Percentiles rank a stretch among this genome's conserved stretches.
These are phyloP conservation scores for Mycena latifolia DNA, from an alignment of 768 basidiomycete species.

Conservation along the genomic window DNA sequence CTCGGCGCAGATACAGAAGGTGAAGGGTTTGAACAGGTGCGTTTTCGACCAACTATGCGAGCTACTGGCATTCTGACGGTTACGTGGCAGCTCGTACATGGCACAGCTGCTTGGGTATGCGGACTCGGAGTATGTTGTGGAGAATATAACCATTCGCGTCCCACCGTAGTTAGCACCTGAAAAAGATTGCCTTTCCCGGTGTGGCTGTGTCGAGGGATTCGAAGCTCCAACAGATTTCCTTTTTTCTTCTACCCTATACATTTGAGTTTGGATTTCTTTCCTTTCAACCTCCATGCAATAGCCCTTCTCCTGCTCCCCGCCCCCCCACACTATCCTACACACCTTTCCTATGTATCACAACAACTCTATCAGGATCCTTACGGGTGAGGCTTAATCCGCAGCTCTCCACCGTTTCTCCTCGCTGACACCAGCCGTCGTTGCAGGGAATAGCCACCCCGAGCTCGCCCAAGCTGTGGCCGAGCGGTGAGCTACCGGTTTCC, in stretches of 20 bases:
- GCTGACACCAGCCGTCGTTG: conserved; percentile 6
- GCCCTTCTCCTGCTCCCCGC: conserved; percentile 27
- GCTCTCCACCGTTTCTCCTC: neutral
- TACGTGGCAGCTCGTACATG: conserved; percentile 75
- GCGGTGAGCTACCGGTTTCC: conserved; percentile 84
- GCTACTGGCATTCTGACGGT: conserved; percentile 16
- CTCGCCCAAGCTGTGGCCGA: conserved; percentile 96
- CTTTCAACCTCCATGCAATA: conserved; percentile 53
- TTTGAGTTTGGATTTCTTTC: conserved; percentile 34
- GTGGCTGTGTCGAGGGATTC: neutral
- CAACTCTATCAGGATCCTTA: conserved; percentile 81
- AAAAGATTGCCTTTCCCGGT: neutral
- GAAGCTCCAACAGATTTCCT: conserved; percentile 30
- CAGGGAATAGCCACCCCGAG: conserved; percentile 98
- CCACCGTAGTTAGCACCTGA: conserved; percentile 51
- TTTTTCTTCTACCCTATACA: neutral
- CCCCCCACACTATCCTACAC: conserved; percentile 15
- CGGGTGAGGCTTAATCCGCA: conserved; percentile 63
- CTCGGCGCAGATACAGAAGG: conserved; percentile 87
- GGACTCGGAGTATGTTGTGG: conserved; percentile 97
- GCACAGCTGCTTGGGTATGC: conserved; percentile 89
- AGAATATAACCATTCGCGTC: conserved; percentile 88
- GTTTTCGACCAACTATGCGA: conserved; percentile 36
- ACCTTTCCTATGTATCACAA: conserved; percentile 75
- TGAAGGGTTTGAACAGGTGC: conserved; percentile 94